phyloP scores from a whole-genome alignment of 768 basidiomycete genomes.

The Tulasnella calospora region DNA sequence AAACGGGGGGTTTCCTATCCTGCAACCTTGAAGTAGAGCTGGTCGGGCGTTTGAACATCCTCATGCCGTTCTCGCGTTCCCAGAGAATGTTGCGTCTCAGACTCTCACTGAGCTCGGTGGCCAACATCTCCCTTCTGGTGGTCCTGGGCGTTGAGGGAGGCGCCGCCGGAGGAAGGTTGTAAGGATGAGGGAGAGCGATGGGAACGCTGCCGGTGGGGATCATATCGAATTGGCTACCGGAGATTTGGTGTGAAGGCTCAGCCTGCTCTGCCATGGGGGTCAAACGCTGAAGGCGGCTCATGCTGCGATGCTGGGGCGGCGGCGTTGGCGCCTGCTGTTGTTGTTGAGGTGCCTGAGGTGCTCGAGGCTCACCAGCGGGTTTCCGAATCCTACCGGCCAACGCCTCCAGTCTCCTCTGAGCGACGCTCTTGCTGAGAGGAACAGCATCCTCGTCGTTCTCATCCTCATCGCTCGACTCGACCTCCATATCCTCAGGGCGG shows the following conservation, averaged over 20 bases:
- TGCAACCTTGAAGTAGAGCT: constrained; percentile 9
- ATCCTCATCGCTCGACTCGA: constrained; percentile 31
- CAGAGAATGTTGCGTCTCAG: constrained; percentile 74
- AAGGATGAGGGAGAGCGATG: constrained; percentile 44
- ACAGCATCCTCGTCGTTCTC: constrained; percentile 29
- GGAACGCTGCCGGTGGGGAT: constrained; percentile 26
- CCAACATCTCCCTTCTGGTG: constrained; percentile 76
- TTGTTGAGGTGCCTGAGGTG: constrained; percentile 35
- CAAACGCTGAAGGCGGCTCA: background rate
- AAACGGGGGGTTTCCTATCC: constrained; percentile 12
- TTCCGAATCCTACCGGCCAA: constrained; percentile 24
- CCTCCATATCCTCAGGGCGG: constrained; percentile 29
- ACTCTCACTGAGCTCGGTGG: constrained; percentile 80
- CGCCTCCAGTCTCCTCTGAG: constrained; percentile 30
- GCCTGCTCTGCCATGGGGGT: background rate
- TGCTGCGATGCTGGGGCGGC: constrained; percentile 4
- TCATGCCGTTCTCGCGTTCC: constrained; percentile 42
- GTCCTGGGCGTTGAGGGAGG: constrained; percentile 79
- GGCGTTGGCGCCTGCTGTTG: background rate
- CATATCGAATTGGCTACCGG: constrained; percentile 9
- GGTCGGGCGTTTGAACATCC: constrained; percentile 7
- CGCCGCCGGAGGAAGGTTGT: constrained; percentile 62
- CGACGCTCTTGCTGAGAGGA: constrained; percentile 29
- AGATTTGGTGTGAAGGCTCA: background rate
- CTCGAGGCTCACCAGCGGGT: background rate